Evolutionary conservation across 2,329 filamentous ascomycete species (phyloP).

Genomic region (Fusarium sp.): DNA sequence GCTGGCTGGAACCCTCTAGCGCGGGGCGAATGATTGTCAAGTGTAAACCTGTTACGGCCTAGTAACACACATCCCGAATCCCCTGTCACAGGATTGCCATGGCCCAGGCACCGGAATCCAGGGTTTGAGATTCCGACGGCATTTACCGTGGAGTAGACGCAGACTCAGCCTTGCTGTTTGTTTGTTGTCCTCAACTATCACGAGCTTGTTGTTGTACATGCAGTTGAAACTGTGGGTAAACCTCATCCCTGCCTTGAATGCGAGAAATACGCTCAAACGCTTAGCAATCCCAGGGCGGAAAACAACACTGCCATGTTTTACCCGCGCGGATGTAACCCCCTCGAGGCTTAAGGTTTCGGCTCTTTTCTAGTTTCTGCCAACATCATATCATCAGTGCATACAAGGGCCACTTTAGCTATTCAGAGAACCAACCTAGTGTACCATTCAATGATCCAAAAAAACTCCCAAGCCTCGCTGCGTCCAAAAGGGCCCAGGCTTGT

Average conservation of each 20-base stretch:
- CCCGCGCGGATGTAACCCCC: not conserved
- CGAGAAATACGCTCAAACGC: not conserved
- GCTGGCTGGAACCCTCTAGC: not conserved
- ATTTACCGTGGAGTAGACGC: not conserved
- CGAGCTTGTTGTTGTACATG: not conserved
- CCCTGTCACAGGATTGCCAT: not conserved
- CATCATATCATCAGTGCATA: constrained; percentile 3
- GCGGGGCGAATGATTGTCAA: not conserved
- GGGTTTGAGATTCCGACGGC: not conserved
- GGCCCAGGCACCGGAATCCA: not conserved
- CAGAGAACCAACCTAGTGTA: not conserved
- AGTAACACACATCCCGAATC: not conserved
- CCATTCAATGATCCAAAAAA: no score
- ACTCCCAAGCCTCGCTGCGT: not conserved
- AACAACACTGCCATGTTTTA: not conserved
- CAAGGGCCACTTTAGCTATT: not conserved
- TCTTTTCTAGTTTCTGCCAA: not conserved
- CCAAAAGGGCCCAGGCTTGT: not conserved
- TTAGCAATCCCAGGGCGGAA: not conserved
- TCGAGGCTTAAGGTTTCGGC: not conserved
- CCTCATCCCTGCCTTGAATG: not conserved
- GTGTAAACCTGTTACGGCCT: not conserved
- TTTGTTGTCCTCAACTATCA: not conserved
- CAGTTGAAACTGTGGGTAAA: not conserved
- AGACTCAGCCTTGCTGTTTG: not conserved